These are phyloP conservation scores for Eimeria praecox DNA, from an alignment of 169 alveolate species.

Conservation along the genomic window DNA sequence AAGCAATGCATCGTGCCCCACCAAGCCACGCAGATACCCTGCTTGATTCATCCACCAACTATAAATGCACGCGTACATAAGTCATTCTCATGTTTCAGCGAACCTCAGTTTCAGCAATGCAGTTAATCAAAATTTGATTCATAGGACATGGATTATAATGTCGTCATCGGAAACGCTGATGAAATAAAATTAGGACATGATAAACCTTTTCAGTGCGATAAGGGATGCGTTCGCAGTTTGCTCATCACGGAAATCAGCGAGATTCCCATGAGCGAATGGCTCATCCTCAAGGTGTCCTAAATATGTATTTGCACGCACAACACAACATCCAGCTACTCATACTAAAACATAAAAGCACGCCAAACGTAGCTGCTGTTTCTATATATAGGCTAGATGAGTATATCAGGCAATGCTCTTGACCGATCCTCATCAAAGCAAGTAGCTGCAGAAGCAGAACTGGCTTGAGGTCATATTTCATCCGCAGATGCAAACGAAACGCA, in stretches of 20 bases:
- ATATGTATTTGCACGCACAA: background rate
- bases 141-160: constrained; percentile 46
- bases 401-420: constrained; percentile 1
- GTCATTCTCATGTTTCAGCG: background rate
- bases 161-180: constrained; percentile 43
- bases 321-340: background rate
- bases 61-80: background rate
- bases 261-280: constrained; percentile 70
- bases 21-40: constrained; percentile 71
- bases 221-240: constrained; percentile 73
- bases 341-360: background rate
- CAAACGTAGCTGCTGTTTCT: background rate
- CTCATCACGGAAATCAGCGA: constrained; percentile 73
- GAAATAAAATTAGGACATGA: background rate
- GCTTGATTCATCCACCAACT: background rate
- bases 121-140: background rate
- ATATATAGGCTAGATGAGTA: background rate
- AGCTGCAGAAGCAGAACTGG: constrained; percentile 76
- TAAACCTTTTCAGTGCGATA: constrained; percentile 31
- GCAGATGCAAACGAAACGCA: background rate
- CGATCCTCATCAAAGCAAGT: constrained; percentile 56
- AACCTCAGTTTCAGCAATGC: constrained; percentile 60
- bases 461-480: constrained; percentile 49
- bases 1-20: background rate
- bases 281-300: constrained; percentile 37